Evolutionary conservation across 2,329 filamentous ascomycete species (phyloP), one percentile per base, ranked within the genome.

Genomic region (Fusarium sublunatum): DNA sequence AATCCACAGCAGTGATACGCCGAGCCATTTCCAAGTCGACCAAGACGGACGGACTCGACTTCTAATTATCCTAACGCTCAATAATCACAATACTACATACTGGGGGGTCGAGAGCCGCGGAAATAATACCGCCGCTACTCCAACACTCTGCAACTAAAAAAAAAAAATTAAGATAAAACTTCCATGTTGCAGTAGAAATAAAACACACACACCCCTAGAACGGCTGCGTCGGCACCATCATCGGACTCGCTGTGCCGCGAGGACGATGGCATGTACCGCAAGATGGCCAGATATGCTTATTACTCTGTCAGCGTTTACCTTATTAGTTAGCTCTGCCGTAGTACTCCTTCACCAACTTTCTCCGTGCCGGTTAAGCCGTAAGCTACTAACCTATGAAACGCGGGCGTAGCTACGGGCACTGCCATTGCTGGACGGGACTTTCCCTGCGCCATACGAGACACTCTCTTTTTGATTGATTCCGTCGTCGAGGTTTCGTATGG

Each of bases 231-330:
- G 69, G 69, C 69, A 70, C 58, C 53, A 68, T 64, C 67, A 54
- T 59, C 67, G 64, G 55, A 53, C 61, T 65, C 68, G 58, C 58
- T 62, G 53, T 58, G 60, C 62, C 60, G 55, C 60, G 52, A 19
- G 55, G 65, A 71, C 69, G 67, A 71, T 71, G 68, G 67, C 63
- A 71, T 68, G 52, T 55, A 62, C 62, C 65, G 59, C 58, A 54
- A 62, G 60, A 68, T 71, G 60, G 53, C 63, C 68, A 70, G 65
- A 71, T 71, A 71, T 71, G 69, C 69, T 71, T 71, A 71, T 71
- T 61, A 38, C 58, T 66, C 53, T 53, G 53, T 57, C 52, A 56
- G 39, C 56, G 35, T 42, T 55, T 26, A 47, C 26, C 36, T 29
- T 24, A 25, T 32, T 39, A 13, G 19, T 28, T 24, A 25, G 29